Percentiles rank a stretch among this genome's conserved stretches.
Evolutionary conservation across 176 grass and related monocot species (phyloP).

Genomic region (Oryza meyeriana): DNA sequence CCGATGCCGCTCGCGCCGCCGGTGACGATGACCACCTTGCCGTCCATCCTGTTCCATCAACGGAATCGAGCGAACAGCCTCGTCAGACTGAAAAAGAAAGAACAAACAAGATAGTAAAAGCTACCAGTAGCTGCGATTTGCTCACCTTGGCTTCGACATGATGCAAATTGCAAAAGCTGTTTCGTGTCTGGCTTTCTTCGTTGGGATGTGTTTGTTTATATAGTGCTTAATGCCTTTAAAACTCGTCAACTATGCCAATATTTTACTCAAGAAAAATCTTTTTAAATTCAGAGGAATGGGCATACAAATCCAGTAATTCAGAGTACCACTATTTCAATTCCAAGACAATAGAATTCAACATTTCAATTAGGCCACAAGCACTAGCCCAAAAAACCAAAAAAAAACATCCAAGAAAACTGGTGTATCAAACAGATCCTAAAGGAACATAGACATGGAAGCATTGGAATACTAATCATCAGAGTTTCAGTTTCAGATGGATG

Average conservation of each 20-base stretch:
- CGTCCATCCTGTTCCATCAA: conserved; percentile 49
- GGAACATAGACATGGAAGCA: background rate
- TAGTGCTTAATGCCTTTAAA: background rate
- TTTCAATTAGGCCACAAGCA: background rate
- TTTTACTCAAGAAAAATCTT: background rate
- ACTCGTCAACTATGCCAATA: background rate
- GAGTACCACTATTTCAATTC: background rate
- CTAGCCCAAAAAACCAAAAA: background rate
- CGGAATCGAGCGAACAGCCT: background rate
- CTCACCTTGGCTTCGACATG: conserved; percentile 50
- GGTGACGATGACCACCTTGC: conserved; percentile 80
- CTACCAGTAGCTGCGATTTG: background rate
- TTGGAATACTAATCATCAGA: background rate
- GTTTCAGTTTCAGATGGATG: background rate
- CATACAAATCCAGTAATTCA: background rate
- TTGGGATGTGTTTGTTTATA: conserved; percentile 19
- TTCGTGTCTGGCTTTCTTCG: background rate
- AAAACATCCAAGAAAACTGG: background rate
- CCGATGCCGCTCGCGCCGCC: conserved; percentile 86
- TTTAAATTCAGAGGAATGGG: background rate
- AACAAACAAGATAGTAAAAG: background rate
- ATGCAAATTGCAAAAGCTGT: background rate
- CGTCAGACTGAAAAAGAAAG: background rate
- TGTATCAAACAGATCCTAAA: background rate
- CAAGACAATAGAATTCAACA: background rate